These are phyloP conservation scores for Lentinus polychrous DNA, from an alignment of 1,284 basidiomycete genomes.

Conservation along the genomic window DNA sequence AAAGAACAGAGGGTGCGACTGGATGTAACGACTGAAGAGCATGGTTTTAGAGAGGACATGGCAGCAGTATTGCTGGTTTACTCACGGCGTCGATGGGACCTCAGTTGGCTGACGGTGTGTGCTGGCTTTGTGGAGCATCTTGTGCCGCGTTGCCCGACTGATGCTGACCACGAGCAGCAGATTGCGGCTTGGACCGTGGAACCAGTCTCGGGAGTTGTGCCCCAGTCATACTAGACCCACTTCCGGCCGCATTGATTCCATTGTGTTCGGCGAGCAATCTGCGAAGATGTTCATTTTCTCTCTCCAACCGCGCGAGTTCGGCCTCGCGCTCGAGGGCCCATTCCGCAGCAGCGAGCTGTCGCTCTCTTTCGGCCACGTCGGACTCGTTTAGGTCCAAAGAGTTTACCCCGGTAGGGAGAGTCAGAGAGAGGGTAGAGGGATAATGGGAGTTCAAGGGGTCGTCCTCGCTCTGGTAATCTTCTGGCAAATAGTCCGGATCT, in stretches of 20 bases:
- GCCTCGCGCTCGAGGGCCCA: slow-evolving; percentile 82
- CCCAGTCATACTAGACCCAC: background rate
- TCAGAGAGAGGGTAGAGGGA: slow-evolving; percentile 6
- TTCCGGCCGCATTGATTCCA: slow-evolving; percentile 1
- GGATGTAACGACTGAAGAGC: too few relatives aligned
- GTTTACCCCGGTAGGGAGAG: slow-evolving; percentile 14
- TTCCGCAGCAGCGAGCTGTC: slow-evolving; percentile 40
- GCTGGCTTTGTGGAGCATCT: too few relatives aligned
- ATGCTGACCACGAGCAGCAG: too few relatives aligned
- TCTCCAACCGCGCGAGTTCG: slow-evolving; percentile 77
- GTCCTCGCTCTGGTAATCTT: slow-evolving; percentile 1
- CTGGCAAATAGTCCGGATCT: slow-evolving; percentile 28
- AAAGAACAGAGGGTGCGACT: too few relatives aligned
- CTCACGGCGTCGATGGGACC: too few relatives aligned
- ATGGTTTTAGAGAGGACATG: too few relatives aligned
- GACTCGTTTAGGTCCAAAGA: slow-evolving; percentile 29
- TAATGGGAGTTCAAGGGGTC: slow-evolving; percentile 8
- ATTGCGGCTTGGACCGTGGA: too few relatives aligned
- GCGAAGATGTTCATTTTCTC: slow-evolving; percentile 79
- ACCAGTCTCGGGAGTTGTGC: too few relatives aligned
- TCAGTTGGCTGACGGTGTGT: too few relatives aligned
- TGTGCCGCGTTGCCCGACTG: too few relatives aligned
- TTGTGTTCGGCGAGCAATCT: slow-evolving; percentile 42
- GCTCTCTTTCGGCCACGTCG: slow-evolving; percentile 11
- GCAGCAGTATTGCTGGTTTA: too few relatives aligned